A percentile compares a stretch with the other conserved stretches of the same genome.
These are phyloP conservation scores for Thermochaetoides thermophila DNA, from an alignment of 495 filamentous ascomycete genomes.

Conservation along the genomic window DNA sequence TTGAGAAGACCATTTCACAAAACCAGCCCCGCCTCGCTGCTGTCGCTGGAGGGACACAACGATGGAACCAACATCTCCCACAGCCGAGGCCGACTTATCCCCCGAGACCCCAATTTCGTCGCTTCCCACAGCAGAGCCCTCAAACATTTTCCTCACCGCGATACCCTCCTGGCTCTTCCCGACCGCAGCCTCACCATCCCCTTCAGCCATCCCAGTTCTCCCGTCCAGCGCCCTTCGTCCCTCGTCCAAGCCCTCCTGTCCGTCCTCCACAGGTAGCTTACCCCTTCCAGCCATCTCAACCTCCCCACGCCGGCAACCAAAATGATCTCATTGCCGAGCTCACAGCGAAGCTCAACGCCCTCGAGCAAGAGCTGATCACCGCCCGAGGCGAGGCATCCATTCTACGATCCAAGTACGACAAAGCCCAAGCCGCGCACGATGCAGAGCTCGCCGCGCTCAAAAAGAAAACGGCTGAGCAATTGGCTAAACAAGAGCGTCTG, in stretches of 20 bases:
- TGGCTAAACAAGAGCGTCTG: slow-evolving; percentile 30
- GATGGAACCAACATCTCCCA: slow-evolving; percentile 11
- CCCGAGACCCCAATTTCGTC: slow-evolving; percentile 8
- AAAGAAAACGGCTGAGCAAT: slow-evolving; percentile 30
- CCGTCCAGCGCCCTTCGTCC: too few relatives aligned
- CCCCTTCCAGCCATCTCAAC: slow-evolving; percentile 17
- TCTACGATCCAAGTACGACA: slow-evolving; percentile 37
- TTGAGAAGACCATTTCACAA: slow-evolving; percentile 4
- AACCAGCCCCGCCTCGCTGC: slow-evolving; percentile 4
- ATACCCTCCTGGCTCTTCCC: background rate
- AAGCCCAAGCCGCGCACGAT: slow-evolving; percentile 22
- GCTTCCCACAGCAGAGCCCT: too few relatives aligned
- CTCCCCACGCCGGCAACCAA: slow-evolving; percentile 8
- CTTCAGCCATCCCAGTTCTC: background rate
- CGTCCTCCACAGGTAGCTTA: too few relatives aligned
- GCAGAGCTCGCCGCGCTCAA: slow-evolving; percentile 30
- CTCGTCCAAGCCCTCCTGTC: too few relatives aligned
- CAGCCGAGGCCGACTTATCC: slow-evolving; percentile 1
- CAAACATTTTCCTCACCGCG: background rate
- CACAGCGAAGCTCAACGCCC: slow-evolving; percentile 19
- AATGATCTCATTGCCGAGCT: slow-evolving; percentile 16
- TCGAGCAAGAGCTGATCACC: slow-evolving; percentile 28
- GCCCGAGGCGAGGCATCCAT: slow-evolving; percentile 37
- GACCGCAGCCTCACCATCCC: too few relatives aligned
- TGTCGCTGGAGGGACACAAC: slow-evolving; percentile 10